Conservation (phyloP, 805 yeast species). For the Metschnikowia corniflorae region DNA sequence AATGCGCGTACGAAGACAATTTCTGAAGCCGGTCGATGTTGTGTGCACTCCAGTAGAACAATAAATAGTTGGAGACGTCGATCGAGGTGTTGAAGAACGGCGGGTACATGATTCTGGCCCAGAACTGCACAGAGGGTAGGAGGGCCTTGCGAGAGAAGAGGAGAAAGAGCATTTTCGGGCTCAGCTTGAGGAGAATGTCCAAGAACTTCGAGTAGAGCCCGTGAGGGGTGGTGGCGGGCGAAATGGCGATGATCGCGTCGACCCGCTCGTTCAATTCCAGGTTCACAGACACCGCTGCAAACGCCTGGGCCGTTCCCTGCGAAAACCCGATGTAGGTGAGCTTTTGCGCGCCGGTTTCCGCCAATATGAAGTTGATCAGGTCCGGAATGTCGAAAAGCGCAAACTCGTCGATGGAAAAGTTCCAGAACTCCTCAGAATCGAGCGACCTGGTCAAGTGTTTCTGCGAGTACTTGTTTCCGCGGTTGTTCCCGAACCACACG, state of each 20-base stretch:
- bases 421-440: slow-evolving; percentile 62
- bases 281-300: slow-evolving; percentile 72
- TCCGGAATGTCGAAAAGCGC: slow-evolving; percentile 89
- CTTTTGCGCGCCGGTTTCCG: slow-evolving; percentile 36
- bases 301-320: slow-evolving; percentile 92
- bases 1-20: slow-evolving; percentile 74
- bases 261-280: slow-evolving; percentile 57
- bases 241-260: slow-evolving; percentile 68
- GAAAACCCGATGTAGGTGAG: slow-evolving; percentile 83
- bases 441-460: slow-evolving; percentile 53
- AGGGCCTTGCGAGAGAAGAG: slow-evolving; percentile 73
- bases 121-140: slow-evolving; percentile 71
- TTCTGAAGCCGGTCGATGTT: slow-evolving; percentile 77
- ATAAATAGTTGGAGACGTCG: slow-evolving; percentile 60
- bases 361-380: slow-evolving; percentile 68
- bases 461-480: slow-evolving; percentile 89
- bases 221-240: slow-evolving; percentile 93
- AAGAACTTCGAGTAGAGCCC: slow-evolving; percentile 75
- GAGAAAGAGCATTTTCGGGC: slow-evolving; percentile 67
- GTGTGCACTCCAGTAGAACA: slow-evolving; percentile 76
- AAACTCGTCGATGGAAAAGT: slow-evolving; percentile 85
- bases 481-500: slow-evolving; percentile 90
- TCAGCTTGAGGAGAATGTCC: slow-evolving; percentile 68
- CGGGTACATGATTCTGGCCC: slow-evolving; percentile 77
- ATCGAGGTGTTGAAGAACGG: slow-evolving; percentile 69